phyloP scores from a whole-genome alignment of 2,329 filamentous ascomycete species.

The Aspergillus nomiae region DNA sequence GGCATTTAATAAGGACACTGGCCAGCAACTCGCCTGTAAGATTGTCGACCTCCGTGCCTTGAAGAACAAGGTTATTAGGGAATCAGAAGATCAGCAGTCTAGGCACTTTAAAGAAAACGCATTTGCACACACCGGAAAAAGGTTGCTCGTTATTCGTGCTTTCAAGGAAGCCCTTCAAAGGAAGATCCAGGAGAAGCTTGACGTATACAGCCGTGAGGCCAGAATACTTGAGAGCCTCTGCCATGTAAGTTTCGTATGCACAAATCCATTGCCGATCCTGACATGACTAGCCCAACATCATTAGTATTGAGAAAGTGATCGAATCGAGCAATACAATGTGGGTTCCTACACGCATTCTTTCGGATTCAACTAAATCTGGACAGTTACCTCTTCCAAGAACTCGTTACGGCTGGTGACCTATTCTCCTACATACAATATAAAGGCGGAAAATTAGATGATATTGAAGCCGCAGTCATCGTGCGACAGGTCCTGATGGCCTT shows the following conservation, averaged over 20 bases:
- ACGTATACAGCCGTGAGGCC: slow-evolving; percentile 42
- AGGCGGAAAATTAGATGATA: slow-evolving; percentile 48
- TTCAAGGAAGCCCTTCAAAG: slow-evolving; percentile 19
- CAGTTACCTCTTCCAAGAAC: slow-evolving; percentile 63
- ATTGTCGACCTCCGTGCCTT: slow-evolving; percentile 41
- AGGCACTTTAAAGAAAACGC: slow-evolving; percentile 10
- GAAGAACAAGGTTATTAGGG: slow-evolving; percentile 14
- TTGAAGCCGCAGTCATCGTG: slow-evolving; percentile 57
- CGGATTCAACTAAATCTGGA: not conserved
- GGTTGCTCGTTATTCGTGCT: not conserved
- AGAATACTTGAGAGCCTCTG: slow-evolving; percentile 54
- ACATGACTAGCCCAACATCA: slow-evolving; percentile 57
- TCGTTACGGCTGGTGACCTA: slow-evolving; percentile 62
- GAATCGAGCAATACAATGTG: slow-evolving; percentile 54
- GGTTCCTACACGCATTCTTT: slow-evolving; percentile 17
- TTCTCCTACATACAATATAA: slow-evolving; percentile 60
- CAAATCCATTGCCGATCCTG: not conserved
- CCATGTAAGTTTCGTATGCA: slow-evolving; percentile 44
- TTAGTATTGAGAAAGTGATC: slow-evolving; percentile 59
- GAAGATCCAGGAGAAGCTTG: slow-evolving; percentile 32
- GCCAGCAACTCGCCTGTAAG: slow-evolving; percentile 49
- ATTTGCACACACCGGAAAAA: not conserved
- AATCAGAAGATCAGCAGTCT: slow-evolving; percentile 12
- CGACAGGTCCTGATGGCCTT: slow-evolving; percentile 59
- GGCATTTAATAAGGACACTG: slow-evolving; percentile 37